phyloP scores from a whole-genome alignment of 768 basidiomycete species.

The Punctularia strigosozonata region DNA sequence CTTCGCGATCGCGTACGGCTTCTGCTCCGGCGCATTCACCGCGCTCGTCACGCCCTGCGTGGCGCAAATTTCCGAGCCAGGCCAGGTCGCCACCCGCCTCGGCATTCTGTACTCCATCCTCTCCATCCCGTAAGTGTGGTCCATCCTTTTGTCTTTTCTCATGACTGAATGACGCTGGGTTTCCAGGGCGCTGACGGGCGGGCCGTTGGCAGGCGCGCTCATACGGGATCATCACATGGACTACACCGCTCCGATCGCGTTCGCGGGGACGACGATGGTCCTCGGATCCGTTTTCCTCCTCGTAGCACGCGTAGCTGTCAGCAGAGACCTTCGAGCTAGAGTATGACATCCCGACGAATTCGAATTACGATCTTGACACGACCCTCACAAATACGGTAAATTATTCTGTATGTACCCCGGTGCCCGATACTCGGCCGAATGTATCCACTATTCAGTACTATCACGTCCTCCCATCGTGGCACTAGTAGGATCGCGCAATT shows the following conservation, averaged over 20 bases:
- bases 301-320: conserved; percentile 33
- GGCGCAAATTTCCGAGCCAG: conserved; percentile 13
- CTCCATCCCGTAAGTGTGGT: not conserved
- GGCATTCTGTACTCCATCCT: not conserved
- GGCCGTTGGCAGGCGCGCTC: conserved; percentile 51
- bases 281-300: conserved; percentile 48
- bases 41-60: conserved; percentile 59
- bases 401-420: too few relatives aligned
- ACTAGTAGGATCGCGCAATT: too few relatives aligned
- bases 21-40: conserved; percentile 59
- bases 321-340: conserved; percentile 28
- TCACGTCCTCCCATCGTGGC: too few relatives aligned
- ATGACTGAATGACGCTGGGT: too few relatives aligned
- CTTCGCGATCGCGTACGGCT: conserved; percentile 48
- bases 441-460: too few relatives aligned
- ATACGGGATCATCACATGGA: conserved; percentile 34
- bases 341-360: conserved; percentile 20
- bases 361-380: too few relatives aligned
- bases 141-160: too few relatives aligned
- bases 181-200: conserved; percentile 47
- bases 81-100: not conserved
- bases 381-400: too few relatives aligned
- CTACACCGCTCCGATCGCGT: conserved; percentile 38
- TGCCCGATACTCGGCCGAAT: too few relatives aligned
- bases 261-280: conserved; percentile 48